phyloP scores from a whole-genome alignment of 805 yeast genomes.

The Saccharomycopsis guyanensis region DNA sequence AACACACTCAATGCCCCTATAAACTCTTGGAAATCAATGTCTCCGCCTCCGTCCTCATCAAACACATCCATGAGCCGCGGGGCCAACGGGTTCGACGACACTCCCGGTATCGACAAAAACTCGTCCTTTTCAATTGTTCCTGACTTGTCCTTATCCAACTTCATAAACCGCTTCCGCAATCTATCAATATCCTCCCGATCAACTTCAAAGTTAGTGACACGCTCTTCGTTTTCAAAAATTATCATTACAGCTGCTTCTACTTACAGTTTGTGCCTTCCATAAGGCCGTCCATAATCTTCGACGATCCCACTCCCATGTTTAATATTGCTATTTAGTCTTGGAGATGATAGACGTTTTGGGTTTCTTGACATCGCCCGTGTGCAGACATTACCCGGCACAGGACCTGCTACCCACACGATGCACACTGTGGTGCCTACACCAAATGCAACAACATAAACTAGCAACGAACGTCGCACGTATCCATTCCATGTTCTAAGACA shows the following conservation, averaged over 20 bases:
- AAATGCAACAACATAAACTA: too few species aligned
- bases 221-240: not conserved
- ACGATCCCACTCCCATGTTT: constrained; percentile 53
- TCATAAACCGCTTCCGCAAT: constrained; percentile 87
- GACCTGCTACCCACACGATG: too few species aligned
- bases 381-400: too few species aligned
- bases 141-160: constrained; percentile 84
- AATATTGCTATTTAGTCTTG: too few species aligned
- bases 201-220: constrained; percentile 32
- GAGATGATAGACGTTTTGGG: too few species aligned
- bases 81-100: constrained; percentile 84
- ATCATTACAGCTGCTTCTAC: constrained; percentile 23
- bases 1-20: constrained; percentile 81
- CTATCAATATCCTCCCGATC: constrained; percentile 89
- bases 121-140: constrained; percentile 90
- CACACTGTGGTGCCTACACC: too few species aligned
- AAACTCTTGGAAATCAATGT: constrained; percentile 92
- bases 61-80: constrained; percentile 86
- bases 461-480: too few species aligned
- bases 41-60: constrained; percentile 88
- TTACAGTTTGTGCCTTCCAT: constrained; percentile 74
- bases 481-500: too few species aligned
- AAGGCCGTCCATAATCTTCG: constrained; percentile 56
- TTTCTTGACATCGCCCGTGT: too few species aligned
- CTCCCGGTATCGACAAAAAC: constrained; percentile 88